Percentiles rank a stretch among this genome's conserved stretches.
Conservation (phyloP, 2,329 filamentous ascomycete species). For the Didymella lethalis region DNA sequence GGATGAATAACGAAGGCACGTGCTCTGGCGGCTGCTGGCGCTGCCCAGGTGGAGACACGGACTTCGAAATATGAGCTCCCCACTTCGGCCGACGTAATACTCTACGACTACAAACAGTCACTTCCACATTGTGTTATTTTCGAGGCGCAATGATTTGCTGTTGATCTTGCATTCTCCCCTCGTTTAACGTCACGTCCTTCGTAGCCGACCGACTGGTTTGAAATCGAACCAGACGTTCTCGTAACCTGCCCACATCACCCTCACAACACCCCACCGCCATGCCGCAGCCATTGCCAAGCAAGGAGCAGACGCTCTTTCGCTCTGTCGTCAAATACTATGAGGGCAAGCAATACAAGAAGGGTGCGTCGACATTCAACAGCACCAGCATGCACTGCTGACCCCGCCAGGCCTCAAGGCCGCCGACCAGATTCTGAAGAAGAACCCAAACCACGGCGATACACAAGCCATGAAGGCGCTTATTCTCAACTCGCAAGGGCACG, state of each 20-base stretch:
- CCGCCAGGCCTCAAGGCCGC: slow-evolving; percentile 83
- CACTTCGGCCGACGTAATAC: slow-evolving; percentile 38
- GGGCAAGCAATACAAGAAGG: slow-evolving; percentile 96
- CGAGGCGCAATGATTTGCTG: slow-evolving; percentile 16
- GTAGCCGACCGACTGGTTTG: slow-evolving; percentile 7
- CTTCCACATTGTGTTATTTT: slow-evolving; percentile 11
- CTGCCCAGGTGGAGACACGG: slow-evolving; percentile 30
- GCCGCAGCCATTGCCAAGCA: slow-evolving; percentile 79
- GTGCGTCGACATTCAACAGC: slow-evolving; percentile 48
- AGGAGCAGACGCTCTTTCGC: slow-evolving; percentile 93
- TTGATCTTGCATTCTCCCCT: slow-evolving; percentile 11
- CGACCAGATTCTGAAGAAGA: slow-evolving; percentile 94
- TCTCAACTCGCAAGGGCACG: slow-evolving; percentile 89
- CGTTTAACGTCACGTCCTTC: background rate
- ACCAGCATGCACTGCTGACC: slow-evolving; percentile 32
- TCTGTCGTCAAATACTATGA: slow-evolving; percentile 96
- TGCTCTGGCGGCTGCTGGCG: slow-evolving; percentile 28
- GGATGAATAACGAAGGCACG: slow-evolving; percentile 27
- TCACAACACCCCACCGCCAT: slow-evolving; percentile 55
- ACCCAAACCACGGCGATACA: slow-evolving; percentile 95
- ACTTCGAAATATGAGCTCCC: slow-evolving; percentile 46
- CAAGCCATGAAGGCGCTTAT: slow-evolving; percentile 99
- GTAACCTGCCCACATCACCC: slow-evolving; percentile 15
- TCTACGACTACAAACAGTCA: slow-evolving; percentile 18
- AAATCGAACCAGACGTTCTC: slow-evolving; percentile 25